Evolutionary conservation across 1,284 basidiomycete species (phyloP).

Genomic region (Leccinum subatratum): DNA sequence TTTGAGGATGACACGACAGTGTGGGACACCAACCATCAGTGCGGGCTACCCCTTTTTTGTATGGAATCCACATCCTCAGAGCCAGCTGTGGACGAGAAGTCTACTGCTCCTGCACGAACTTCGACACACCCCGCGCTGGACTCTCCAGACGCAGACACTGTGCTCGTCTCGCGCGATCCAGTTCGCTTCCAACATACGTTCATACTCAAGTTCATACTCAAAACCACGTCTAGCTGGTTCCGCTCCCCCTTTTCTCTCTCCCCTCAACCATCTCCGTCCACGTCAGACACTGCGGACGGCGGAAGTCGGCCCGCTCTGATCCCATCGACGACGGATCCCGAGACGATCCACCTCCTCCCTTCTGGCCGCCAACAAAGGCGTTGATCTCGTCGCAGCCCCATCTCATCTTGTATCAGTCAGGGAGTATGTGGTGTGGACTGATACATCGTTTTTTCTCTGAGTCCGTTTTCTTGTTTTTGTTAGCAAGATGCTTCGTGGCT

Average conservation of each 20-base stretch:
- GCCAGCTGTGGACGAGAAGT: background rate
- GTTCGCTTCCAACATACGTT: slow-evolving; percentile 33
- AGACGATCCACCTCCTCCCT: slow-evolving; percentile 37
- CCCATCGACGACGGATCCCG: slow-evolving; percentile 24
- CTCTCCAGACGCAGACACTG: slow-evolving; percentile 46
- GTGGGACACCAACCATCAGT: background rate
- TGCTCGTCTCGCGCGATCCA: slow-evolving; percentile 42
- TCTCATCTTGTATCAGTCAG: background rate
- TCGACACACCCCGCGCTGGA: slow-evolving; percentile 45
- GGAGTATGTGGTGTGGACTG: background rate
- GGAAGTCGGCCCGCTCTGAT: slow-evolving; percentile 36
- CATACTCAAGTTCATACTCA: slow-evolving; percentile 52
- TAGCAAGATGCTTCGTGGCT: background rate
- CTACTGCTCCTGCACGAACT: background rate
- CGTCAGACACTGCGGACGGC: slow-evolving; percentile 8
- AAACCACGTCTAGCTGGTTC: slow-evolving; percentile 57
- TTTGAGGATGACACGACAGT: slow-evolving; percentile 35
- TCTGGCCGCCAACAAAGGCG: background rate
- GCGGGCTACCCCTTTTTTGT: background rate
- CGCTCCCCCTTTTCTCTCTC: slow-evolving; percentile 50
- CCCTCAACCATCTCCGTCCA: slow-evolving; percentile 35
- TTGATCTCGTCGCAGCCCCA: background rate
- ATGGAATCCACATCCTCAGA: background rate
- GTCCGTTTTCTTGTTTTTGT: background rate
- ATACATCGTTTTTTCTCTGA: background rate